Percentiles rank a stretch among this genome's conserved stretches.
Evolutionary conservation across 192 early-diverging fungal genomes (phyloP).

Genomic region (Mortierella alpina): DNA sequence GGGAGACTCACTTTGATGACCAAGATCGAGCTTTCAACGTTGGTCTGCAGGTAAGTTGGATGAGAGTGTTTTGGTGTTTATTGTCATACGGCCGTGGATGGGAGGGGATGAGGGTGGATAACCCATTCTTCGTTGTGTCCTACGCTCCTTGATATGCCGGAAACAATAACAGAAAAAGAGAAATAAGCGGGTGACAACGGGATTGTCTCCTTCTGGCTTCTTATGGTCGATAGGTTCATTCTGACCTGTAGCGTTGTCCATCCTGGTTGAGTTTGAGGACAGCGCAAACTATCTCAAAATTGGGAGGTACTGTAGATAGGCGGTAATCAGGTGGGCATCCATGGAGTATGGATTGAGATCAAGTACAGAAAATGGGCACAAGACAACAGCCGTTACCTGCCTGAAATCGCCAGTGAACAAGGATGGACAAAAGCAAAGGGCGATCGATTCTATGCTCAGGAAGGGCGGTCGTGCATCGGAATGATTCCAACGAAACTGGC

Average conservation of each 20-base stretch:
- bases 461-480: conserved; percentile 93
- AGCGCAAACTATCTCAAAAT: conserved; percentile 77
- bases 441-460: conserved; percentile 86
- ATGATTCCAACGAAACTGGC: too few species aligned
- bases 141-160: background rate
- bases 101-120: too few species aligned
- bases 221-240: background rate
- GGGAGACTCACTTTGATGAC: conserved; percentile 84
- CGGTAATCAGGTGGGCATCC: conserved; percentile 70
- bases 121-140: background rate
- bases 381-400: conserved; percentile 87
- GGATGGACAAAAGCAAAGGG: conserved; percentile 88
- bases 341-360: conserved; percentile 97
- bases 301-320: conserved; percentile 72
- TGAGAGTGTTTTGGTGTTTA: too few species aligned
- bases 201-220: background rate
- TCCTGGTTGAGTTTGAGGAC: conserved; percentile 90
- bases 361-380: conserved; percentile 57
- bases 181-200: background rate
- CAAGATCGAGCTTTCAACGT: conserved; percentile 67
- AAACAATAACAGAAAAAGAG: background rate
- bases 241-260: conserved; percentile 70
- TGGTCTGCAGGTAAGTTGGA: conserved; percentile 70
- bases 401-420: conserved; percentile 90
- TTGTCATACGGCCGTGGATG: too few species aligned